These are phyloP conservation scores for Sporisorium scitamineum DNA, from an alignment of 1,284 basidiomycete species.

Conservation along the genomic window DNA sequence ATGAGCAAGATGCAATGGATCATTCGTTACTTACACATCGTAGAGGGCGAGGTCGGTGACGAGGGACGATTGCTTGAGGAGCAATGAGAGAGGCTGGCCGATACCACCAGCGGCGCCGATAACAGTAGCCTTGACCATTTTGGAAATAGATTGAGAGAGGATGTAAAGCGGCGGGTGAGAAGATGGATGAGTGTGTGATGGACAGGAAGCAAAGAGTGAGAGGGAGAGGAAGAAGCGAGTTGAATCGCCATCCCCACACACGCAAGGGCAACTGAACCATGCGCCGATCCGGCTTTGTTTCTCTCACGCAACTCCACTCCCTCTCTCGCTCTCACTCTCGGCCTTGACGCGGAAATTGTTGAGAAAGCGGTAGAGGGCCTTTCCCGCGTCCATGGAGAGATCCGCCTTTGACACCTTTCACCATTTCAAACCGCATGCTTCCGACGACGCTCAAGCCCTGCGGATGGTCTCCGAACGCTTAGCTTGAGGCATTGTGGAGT, in stretches of 20 bases:
- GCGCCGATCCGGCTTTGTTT: slow-evolving; percentile 9
- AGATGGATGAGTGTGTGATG: slow-evolving; percentile 5
- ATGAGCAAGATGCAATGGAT: not conserved
- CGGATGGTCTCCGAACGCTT: not conserved
- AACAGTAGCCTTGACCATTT: slow-evolving; percentile 67
- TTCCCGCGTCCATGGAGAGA: slow-evolving; percentile 14
- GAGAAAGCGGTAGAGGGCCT: slow-evolving; percentile 2
- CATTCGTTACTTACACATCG: slow-evolving; percentile 85
- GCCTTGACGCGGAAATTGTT: not conserved
- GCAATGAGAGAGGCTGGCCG: slow-evolving; percentile 87
- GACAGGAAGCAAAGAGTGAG: slow-evolving; percentile 10
- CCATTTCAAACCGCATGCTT: not conserved
- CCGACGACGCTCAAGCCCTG: slow-evolving; percentile 5
- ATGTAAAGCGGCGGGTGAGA: not conserved
- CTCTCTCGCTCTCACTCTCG: too few relatives aligned
- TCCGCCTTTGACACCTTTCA: slow-evolving; percentile 9
- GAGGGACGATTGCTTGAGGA: slow-evolving; percentile 86
- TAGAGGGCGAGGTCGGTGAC: slow-evolving; percentile 83
- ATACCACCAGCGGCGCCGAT: slow-evolving; percentile 69
- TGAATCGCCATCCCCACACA: not conserved
- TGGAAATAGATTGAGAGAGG: slow-evolving; percentile 13
- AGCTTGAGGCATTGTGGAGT: not conserved
- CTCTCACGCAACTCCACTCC: slow-evolving; percentile 6
- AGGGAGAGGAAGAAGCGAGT: not conserved
- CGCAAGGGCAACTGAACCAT: not conserved